phyloP scores from a whole-genome alignment of 2,329 filamentous ascomycete genomes.

The Fulvia fulva region DNA sequence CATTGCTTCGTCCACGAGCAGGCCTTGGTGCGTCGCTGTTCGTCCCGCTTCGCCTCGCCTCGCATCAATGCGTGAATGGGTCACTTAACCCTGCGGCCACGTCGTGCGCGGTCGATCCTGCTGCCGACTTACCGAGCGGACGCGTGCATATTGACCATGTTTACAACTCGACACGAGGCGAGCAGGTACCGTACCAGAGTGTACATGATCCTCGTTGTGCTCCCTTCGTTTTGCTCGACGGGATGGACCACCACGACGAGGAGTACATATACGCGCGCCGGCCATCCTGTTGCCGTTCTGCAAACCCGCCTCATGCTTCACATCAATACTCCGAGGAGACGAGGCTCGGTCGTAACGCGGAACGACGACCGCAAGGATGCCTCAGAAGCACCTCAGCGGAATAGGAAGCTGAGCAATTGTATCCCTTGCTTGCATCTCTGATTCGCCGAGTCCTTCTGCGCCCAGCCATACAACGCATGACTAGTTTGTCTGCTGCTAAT shows the following conservation, averaged over 20 bases:
- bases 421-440: neutral
- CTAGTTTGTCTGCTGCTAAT: neutral
- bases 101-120: slow-evolving; percentile 1
- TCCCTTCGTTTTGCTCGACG: neutral
- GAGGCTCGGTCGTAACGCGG: neutral
- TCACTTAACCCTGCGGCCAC: neutral
- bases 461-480: neutral
- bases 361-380: neutral
- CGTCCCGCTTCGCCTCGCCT: neutral
- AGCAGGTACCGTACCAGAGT: neutral
- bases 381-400: neutral
- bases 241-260: neutral
- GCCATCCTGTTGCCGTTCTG: neutral
- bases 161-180: neutral
- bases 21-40: neutral
- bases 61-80: neutral
- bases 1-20: neutral
- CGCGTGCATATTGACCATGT: neutral
- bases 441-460: neutral
- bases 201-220: neutral
- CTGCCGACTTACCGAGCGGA: slow-evolving; percentile 1
- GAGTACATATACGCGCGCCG: neutral
- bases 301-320: neutral
- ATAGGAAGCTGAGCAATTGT: neutral
- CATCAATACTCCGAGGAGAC: too few species aligned